Conservation (phyloP, 345 rosid species). For the Eucalyptus sp. region DNA sequence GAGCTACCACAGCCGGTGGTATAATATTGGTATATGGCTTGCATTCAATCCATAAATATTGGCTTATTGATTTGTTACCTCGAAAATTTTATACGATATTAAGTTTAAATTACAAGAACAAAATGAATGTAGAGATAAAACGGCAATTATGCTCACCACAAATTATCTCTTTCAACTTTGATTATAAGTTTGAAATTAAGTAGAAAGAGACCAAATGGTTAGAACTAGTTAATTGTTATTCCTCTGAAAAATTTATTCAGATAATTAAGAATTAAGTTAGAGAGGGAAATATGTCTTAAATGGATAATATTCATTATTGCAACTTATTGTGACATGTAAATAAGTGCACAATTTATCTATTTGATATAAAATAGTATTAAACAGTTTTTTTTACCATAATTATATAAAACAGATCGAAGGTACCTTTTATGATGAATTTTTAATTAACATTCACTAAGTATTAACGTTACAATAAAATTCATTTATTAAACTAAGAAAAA, state of each 20-base stretch:
- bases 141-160: background rate
- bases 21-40: background rate
- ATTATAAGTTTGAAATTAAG: too few relatives aligned
- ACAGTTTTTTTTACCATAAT: background rate
- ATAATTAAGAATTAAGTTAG: background rate
- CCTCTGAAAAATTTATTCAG: background rate
- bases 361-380: background rate
- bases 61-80: background rate
- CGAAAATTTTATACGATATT: background rate
- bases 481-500: background rate
- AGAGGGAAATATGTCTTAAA: background rate
- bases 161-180: too few relatives aligned
- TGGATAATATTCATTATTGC: background rate
- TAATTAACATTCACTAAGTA: background rate
- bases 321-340: background rate
- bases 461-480: background rate
- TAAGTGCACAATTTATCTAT: background rate
- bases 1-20: background rate
- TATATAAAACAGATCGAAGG: background rate
- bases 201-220: background rate
- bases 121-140: background rate
- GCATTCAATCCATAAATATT: background rate
- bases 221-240: background rate
- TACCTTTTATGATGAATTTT: background rate
- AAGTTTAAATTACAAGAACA: background rate